Percentiles rank a stretch among this genome's conserved stretches.
phyloP scores from a whole-genome alignment of 2,329 filamentous ascomycete species.

The Pezicula neosporulosa region DNA sequence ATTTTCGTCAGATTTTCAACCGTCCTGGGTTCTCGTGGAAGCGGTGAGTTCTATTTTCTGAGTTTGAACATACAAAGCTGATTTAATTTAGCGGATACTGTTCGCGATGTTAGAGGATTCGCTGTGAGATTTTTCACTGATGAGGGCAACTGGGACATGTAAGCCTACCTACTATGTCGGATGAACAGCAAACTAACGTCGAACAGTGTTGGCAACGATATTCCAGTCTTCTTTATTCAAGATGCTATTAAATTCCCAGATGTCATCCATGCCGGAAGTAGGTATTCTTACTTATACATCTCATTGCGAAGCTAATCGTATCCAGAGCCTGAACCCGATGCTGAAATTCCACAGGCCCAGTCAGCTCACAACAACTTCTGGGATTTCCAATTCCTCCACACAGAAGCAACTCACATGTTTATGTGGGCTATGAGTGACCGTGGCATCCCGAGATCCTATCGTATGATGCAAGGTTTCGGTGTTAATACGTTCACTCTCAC shows the following conservation, averaged over 20 bases:
- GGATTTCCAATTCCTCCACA: slow-evolving; percentile 67
- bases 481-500: slow-evolving; percentile 74
- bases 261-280: slow-evolving; percentile 46
- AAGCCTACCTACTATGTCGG: not conserved
- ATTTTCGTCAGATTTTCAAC: slow-evolving; percentile 77
- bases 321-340: slow-evolving; percentile 65
- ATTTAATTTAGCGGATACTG: slow-evolving; percentile 61
- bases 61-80: too few relatives aligned
- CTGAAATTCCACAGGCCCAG: slow-evolving; percentile 69
- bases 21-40: slow-evolving; percentile 70
- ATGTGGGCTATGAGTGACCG: slow-evolving; percentile 78
- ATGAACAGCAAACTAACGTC: not conserved
- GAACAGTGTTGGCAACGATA: slow-evolving; percentile 61
- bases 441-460: slow-evolving; percentile 68
- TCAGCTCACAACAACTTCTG: slow-evolving; percentile 73
- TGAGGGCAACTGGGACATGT: slow-evolving; percentile 72
- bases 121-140: slow-evolving; percentile 75
- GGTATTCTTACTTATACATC: slow-evolving; percentile 20
- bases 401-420: slow-evolving; percentile 74
- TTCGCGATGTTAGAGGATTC: slow-evolving; percentile 80
- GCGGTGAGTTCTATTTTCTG: slow-evolving; percentile 23
- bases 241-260: slow-evolving; percentile 74
- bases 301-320: not conserved
- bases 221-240: slow-evolving; percentile 74
- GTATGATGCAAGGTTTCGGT: slow-evolving; percentile 85